phyloP scores from a whole-genome alignment of 495 filamentous ascomycete genomes.

The Xanthoparmelia taractica region DNA sequence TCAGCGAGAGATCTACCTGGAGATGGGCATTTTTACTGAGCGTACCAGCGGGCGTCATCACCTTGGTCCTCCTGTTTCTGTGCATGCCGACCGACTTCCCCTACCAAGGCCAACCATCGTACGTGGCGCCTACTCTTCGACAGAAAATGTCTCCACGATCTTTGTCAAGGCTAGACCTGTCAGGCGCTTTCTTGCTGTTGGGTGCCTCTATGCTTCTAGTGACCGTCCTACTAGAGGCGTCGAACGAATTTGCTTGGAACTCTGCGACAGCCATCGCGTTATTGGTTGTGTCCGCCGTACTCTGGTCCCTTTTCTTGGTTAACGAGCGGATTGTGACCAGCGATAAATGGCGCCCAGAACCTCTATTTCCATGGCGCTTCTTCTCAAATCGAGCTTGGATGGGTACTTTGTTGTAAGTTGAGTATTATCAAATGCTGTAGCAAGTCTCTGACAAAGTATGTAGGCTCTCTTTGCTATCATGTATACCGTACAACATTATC shows the following conservation, averaged over 20 bases:
- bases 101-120: neutral
- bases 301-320: constrained; percentile 28
- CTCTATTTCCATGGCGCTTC: constrained; percentile 27
- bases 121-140: neutral
- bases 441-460: neutral
- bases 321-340: constrained; percentile 24
- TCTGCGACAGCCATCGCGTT: constrained; percentile 34
- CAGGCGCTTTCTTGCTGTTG: constrained; percentile 43
- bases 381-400: constrained; percentile 18
- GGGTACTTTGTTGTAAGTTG: constrained; percentile 19
- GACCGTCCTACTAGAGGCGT: constrained; percentile 45
- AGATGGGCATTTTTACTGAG: constrained; percentile 39
- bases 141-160: too few species aligned
- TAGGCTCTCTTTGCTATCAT: too few species aligned
- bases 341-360: constrained; percentile 16
- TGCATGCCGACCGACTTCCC: constrained; percentile 22
- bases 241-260: constrained; percentile 34
- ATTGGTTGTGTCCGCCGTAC: constrained; percentile 25
- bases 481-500: too few species aligned
- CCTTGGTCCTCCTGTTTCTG: constrained; percentile 38
- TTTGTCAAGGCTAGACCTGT: constrained; percentile 34
- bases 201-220: constrained; percentile 45
- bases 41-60: constrained; percentile 36
- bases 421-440: neutral
- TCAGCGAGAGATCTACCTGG: constrained; percentile 34